A percentile compares a stretch with the other conserved stretches of the same genome.
Evolutionary conservation across 2,329 filamentous ascomycete species (phyloP).

Genomic region (Trichoderma atrobrunneum): DNA sequence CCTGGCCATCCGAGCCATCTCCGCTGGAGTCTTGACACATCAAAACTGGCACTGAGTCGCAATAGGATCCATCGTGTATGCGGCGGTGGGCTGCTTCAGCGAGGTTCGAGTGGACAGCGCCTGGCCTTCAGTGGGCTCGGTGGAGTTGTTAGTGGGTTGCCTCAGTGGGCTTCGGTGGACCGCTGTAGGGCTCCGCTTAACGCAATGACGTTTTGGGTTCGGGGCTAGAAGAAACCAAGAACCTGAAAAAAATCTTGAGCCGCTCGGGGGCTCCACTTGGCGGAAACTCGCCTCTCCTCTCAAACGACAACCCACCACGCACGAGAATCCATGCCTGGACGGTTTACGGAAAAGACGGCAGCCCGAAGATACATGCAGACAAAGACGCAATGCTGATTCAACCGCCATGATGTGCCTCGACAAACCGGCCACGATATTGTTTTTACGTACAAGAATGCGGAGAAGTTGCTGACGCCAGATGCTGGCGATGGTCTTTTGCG

Average conservation of each 20-base stretch:
- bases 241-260: not conserved
- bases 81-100: slow-evolving; percentile 3
- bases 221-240: not conserved
- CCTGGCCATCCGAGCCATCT: slow-evolving; percentile 16
- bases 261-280: slow-evolving; percentile 1
- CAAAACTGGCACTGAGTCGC: slow-evolving; percentile 20
- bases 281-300: not conserved
- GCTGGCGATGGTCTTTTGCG: slow-evolving; percentile 5
- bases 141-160: not conserved
- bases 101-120: not conserved
- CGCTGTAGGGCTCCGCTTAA: not conserved
- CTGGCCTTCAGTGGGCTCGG: not conserved
- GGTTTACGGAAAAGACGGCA: slow-evolving; percentile 10
- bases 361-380: not conserved
- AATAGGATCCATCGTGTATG: slow-evolving; percentile 6
- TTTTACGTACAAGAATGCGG: slow-evolving; percentile 19
- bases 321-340: not conserved
- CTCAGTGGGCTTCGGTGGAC: slow-evolving; percentile 13
- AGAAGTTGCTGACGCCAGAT: slow-evolving; percentile 8
- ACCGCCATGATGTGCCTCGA: not conserved
- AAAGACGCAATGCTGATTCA: not conserved
- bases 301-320: not conserved
- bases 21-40: slow-evolving; percentile 22
- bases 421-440: slow-evolving; percentile 1
- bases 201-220: slow-evolving; percentile 17